Evolutionary conservation across 257 asterid genomes (phyloP).

Genomic region (Verbascum thapsus): DNA sequence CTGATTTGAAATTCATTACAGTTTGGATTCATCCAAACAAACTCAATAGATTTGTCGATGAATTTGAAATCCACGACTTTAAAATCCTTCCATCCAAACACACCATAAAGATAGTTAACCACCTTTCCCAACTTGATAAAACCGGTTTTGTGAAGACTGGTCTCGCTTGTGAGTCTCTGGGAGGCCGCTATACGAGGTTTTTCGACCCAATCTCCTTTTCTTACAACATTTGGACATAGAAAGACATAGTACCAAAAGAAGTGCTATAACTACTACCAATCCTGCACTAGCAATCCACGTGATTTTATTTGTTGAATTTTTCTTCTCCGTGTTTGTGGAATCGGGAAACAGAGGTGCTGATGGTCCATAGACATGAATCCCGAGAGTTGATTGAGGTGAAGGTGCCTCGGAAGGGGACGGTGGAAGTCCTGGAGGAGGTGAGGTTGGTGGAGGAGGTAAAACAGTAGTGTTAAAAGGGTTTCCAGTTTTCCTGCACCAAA

Average conservation of each 20-base stretch:
- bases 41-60: too few species aligned
- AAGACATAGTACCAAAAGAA: conserved; percentile 54
- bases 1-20: too few species aligned
- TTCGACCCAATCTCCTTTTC: conserved; percentile 35
- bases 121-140: conserved; percentile 53
- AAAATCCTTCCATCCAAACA: too few species aligned
- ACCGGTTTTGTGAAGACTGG: conserved; percentile 39
- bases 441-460: conserved; percentile 69
- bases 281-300: conserved; percentile 60
- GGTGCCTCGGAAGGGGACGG: conserved; percentile 52
- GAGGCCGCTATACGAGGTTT: conserved; percentile 27
- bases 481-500: conserved; percentile 64
- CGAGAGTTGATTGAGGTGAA: conserved; percentile 47
- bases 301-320: conserved; percentile 33
- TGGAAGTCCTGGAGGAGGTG: conserved; percentile 55
- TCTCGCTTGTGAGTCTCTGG: conserved; percentile 39
- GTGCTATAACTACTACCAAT: conserved; percentile 39
- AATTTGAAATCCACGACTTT: too few species aligned
- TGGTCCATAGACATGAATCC: conserved; percentile 41
- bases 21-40: too few species aligned
- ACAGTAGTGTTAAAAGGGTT: conserved; percentile 89
- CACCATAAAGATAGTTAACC: conserved; percentile 12
- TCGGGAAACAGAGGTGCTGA: conserved; percentile 41
- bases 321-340: conserved; percentile 35
- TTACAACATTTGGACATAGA: conserved; percentile 49